Evolutionary conservation across 2,329 filamentous ascomycete genomes (phyloP).

Genomic region (Aspergillus puulaauensis): DNA sequence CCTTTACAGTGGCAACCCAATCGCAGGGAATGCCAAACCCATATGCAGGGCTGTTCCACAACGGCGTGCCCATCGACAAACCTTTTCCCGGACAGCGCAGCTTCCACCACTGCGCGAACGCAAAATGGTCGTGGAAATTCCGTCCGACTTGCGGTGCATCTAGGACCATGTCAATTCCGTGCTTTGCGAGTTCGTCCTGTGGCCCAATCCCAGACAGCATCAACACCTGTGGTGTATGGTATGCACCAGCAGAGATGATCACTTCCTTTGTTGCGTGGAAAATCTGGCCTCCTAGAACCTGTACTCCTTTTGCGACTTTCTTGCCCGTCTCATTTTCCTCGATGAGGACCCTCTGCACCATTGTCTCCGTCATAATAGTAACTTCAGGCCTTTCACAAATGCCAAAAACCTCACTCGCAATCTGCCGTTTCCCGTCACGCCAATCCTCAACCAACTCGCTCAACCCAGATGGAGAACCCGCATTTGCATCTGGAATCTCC

Average conservation of each 20-base stretch:
- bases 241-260: slow-evolving; percentile 33
- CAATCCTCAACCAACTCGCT: slow-evolving; percentile 32
- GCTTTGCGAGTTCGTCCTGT: slow-evolving; percentile 25
- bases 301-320: slow-evolving; percentile 24
- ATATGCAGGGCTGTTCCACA: slow-evolving; percentile 33
- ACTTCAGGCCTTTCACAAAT: slow-evolving; percentile 10
- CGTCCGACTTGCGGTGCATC: slow-evolving; percentile 24
- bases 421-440: slow-evolving; percentile 25
- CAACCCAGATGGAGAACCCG: slow-evolving; percentile 29
- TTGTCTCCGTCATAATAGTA: slow-evolving; percentile 20
- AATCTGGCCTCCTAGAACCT: slow-evolving; percentile 22
- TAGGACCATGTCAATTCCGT: slow-evolving; percentile 28
- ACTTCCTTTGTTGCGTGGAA: slow-evolving; percentile 31
- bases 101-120: slow-evolving; percentile 35
- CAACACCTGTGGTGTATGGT: slow-evolving; percentile 34
- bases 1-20: slow-evolving; percentile 31
- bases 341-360: slow-evolving; percentile 16
- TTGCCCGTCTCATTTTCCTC: slow-evolving; percentile 9
- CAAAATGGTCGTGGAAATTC: slow-evolving; percentile 28
- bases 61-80: neutral
- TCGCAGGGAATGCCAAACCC: slow-evolving; percentile 37
- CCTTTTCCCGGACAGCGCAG: neutral
- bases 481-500: slow-evolving; percentile 25
- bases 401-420: slow-evolving; percentile 25
- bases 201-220: slow-evolving; percentile 38